phyloP scores from a whole-genome alignment of 495 filamentous ascomycete genomes.

The Aspergillus homomorphus region DNA sequence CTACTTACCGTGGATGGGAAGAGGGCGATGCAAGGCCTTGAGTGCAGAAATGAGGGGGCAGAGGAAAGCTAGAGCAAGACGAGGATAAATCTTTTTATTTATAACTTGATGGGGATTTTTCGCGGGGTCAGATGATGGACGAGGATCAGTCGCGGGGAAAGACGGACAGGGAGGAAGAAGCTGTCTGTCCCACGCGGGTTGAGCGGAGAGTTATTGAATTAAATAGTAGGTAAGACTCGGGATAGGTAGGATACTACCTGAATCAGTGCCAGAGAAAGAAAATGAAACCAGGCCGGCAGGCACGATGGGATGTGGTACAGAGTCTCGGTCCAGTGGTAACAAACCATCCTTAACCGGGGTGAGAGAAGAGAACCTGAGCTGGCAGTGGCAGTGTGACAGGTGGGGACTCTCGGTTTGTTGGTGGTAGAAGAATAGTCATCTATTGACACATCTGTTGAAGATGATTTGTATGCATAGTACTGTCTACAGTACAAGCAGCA shows the following conservation, averaged over 20 bases:
- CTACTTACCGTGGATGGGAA: constrained; percentile 4
- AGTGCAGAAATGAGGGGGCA: background rate
- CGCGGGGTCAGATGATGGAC: constrained; percentile 18
- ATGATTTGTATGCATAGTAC: background rate
- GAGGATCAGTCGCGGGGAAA: constrained; percentile 14
- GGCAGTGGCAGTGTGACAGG: no score
- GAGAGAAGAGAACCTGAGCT: no score
- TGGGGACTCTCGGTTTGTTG: no score
- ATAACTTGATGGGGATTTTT: background rate
- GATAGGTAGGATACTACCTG: no score
- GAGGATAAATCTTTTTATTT: background rate
- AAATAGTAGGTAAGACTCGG: no score
- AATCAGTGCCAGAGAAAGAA: background rate
- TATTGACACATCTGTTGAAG: no score
- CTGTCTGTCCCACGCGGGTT: background rate
- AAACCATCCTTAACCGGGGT: no score
- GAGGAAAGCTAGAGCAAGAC: constrained; percentile 2
- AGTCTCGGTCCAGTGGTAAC: no score
- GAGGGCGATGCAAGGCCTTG: background rate
- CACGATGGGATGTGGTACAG: background rate
- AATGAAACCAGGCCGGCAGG: background rate
- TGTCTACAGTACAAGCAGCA: background rate
- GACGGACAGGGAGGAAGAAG: background rate
- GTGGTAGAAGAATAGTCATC: no score
- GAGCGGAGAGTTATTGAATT: no score